Conservation (phyloP, 2,329 filamentous ascomycete genomes). For the Hypoxylon rubiginosum region DNA sequence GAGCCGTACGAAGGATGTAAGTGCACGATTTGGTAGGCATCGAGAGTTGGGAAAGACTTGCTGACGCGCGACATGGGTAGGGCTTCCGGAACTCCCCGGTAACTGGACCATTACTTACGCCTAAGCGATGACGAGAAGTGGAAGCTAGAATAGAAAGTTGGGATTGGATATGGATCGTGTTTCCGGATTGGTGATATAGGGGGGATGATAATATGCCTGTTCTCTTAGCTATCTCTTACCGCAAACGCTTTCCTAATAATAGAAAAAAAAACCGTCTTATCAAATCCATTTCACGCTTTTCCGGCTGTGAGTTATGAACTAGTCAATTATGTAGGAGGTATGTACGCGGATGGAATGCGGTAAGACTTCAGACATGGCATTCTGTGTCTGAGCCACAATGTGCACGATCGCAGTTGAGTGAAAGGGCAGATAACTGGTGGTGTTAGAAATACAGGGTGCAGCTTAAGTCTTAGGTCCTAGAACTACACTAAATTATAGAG, state of each 20-base stretch:
- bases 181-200: background rate
- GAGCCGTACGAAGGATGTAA: constrained; percentile 41
- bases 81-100: constrained; percentile 34
- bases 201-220: background rate
- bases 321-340: no score
- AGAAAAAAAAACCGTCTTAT: background rate
- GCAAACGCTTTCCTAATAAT: background rate
- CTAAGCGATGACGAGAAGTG: background rate
- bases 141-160: no score
- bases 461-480: no score
- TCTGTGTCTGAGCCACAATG: background rate
- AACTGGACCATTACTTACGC: constrained; percentile 38
- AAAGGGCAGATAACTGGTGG: background rate
- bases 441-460: no score
- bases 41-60: background rate
- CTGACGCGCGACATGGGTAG: constrained; percentile 18
- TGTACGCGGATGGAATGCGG: background rate
- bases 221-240: background rate
- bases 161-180: background rate
- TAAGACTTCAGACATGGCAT: background rate
- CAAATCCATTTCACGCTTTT: no score
- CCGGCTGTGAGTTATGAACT: no score
- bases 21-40: constrained; percentile 3
- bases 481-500: background rate
- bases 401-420: background rate